Evolutionary conservation across 2,329 filamentous ascomycete genomes (phyloP).

Genomic region (Colletotrichum limetticola): DNA sequence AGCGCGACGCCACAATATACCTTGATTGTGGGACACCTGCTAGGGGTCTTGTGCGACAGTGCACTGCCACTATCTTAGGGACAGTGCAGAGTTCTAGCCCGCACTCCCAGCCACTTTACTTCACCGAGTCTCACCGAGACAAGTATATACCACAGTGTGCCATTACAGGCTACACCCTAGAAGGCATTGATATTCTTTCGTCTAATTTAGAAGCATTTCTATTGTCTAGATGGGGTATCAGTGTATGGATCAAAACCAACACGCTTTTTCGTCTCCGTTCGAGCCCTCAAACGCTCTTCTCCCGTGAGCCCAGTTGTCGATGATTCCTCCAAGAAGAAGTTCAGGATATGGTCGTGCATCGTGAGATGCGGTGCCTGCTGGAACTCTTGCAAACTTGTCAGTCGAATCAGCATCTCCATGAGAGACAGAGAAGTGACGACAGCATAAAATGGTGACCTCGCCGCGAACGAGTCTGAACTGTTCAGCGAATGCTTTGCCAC

Average conservation of each 20-base stretch:
- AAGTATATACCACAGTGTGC: not conserved
- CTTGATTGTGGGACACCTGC: not conserved
- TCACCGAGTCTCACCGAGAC: not conserved
- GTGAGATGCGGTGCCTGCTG: slow-evolving; percentile 90
- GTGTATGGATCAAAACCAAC: slow-evolving; percentile 69
- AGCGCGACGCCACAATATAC: not conserved
- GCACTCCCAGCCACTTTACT: not conserved
- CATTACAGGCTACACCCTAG: not conserved
- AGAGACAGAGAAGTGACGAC: slow-evolving; percentile 74
- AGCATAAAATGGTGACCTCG: slow-evolving; percentile 61
- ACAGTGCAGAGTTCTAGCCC: not conserved
- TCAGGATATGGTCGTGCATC: slow-evolving; percentile 88
- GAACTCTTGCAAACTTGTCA: slow-evolving; percentile 90
- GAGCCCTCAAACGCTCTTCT: slow-evolving; percentile 55
- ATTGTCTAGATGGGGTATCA: slow-evolving; percentile 46
- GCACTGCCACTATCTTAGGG: not conserved
- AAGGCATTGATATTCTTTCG: not conserved
- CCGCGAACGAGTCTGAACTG: slow-evolving; percentile 44
- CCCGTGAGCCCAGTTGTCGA: slow-evolving; percentile 63
- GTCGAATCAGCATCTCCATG: slow-evolving; percentile 87
- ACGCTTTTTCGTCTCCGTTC: slow-evolving; percentile 57
- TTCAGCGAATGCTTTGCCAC: slow-evolving; percentile 28
- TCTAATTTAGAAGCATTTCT: not conserved
- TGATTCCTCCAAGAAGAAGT: slow-evolving; percentile 81
- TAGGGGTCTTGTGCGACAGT: slow-evolving; percentile 1